Percentiles rank a stretch among this genome's conserved stretches.
These are phyloP conservation scores for Phytophthora melonis DNA, from an alignment of 352 stramenopile genomes.

Conservation along the genomic window DNA sequence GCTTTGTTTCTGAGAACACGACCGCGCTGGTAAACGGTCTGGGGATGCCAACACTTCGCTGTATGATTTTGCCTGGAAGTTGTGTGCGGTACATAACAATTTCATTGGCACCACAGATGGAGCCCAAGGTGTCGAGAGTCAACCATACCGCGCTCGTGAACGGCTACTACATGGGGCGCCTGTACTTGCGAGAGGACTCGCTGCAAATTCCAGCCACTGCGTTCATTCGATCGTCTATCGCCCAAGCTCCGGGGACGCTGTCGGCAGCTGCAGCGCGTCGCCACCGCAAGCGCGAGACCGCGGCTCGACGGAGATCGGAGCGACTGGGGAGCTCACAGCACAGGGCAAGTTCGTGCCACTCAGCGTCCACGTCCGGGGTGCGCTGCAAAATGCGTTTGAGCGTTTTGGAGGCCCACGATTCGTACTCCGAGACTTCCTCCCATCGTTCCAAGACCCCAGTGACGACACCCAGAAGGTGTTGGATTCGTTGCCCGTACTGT, in stretches of 20 bases:
- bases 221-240: constrained; percentile 29
- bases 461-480: background rate
- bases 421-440: constrained; percentile 28
- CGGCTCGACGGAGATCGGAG: constrained; percentile 32
- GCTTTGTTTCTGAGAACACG: no score
- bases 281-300: constrained; percentile 54
- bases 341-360: constrained; percentile 67
- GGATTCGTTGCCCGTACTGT: constrained; percentile 9
- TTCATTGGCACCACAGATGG: constrained; percentile 19
- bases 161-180: constrained; percentile 56
- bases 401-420: constrained; percentile 33
- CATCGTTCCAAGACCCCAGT: constrained; percentile 16
- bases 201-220: constrained; percentile 44
- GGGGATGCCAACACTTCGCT: no score
- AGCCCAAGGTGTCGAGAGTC: constrained; percentile 38
- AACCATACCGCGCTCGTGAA: constrained; percentile 63
- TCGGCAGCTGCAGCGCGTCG: constrained; percentile 28
- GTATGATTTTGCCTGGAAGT: no score
- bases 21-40: no score
- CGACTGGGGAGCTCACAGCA: constrained; percentile 49
- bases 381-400: constrained; percentile 36
- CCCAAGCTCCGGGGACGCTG: background rate
- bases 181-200: constrained; percentile 39
- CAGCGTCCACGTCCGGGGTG: constrained; percentile 20
- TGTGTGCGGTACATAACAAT: background rate